Percentiles rank a stretch among this genome's conserved stretches.
These are phyloP conservation scores for Fusarium coicis DNA, from an alignment of 2,329 filamentous ascomycete genomes.

Conservation along the genomic window DNA sequence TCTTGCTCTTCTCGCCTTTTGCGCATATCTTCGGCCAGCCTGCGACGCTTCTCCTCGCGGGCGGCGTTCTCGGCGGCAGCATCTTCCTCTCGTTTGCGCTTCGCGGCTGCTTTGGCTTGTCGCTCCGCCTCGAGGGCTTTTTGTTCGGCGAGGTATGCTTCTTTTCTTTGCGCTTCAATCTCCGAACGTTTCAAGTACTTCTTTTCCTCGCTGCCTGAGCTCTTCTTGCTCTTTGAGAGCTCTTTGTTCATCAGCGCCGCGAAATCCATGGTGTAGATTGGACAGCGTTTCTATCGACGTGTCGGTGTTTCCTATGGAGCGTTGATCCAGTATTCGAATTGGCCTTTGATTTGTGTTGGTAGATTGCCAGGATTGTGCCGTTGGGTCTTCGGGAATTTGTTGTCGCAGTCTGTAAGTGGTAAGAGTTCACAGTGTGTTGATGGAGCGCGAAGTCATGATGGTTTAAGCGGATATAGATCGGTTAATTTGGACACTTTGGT, in stretches of 20 bases:
- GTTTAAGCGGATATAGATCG: conserved; percentile 40
- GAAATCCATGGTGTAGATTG: conserved; percentile 81
- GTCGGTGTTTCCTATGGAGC: not conserved
- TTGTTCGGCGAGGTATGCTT: conserved; percentile 85
- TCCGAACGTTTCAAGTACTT: conserved; percentile 91
- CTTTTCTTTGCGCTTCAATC: conserved; percentile 82
- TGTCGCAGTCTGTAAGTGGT: conserved; percentile 24
- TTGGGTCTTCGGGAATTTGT: not conserved
- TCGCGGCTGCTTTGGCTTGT: conserved; percentile 74
- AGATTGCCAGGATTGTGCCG: not conserved
- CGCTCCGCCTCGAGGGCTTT: conserved; percentile 77
- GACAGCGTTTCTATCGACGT: not conserved
- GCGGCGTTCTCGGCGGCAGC: conserved; percentile 74
- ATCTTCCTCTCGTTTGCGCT: conserved; percentile 91
- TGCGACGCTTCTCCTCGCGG: conserved; percentile 84
- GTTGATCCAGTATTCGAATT: not conserved
- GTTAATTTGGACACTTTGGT: conserved; percentile 23
- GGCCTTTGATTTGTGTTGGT: not conserved
- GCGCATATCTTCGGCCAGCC: conserved; percentile 83
- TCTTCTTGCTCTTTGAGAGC: conserved; percentile 81
- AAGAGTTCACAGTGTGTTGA: not conserved
- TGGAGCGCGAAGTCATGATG: conserved; percentile 23
- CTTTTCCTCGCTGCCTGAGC: conserved; percentile 58
- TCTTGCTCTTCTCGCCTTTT: conserved; percentile 77
- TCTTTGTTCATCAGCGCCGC: conserved; percentile 92